These are phyloP conservation scores for Polytrichum formosum DNA, from an alignment of 225 moss, liverwort and hornwort species.

Conservation along the genomic window DNA sequence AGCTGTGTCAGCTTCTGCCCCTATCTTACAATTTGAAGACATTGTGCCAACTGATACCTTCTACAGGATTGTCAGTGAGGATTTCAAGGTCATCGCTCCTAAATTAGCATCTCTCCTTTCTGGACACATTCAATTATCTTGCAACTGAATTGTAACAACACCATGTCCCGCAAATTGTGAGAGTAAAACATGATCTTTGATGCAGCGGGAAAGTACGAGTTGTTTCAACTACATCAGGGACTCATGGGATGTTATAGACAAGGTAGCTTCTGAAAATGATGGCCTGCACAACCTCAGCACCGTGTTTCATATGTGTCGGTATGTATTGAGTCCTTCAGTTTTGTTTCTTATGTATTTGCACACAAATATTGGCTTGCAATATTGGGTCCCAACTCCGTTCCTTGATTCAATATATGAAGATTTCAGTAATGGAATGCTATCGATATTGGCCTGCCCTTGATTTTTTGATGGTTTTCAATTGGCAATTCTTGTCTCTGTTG, in stretches of 20 bases:
- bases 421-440: no score
- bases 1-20: conserved; percentile 91
- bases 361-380: no score
- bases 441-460: no score
- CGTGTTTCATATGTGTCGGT: conserved; percentile 79
- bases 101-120: background rate
- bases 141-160: no score
- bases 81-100: conserved; percentile 59
- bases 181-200: no score
- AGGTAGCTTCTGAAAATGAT: conserved; percentile 48
- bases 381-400: no score
- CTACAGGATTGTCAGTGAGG: conserved; percentile 57
- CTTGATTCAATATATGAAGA: no score
- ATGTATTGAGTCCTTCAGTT: background rate
- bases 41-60: conserved; percentile 76
- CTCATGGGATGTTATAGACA: conserved; percentile 69
- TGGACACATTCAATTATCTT: background rate
- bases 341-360: background rate
- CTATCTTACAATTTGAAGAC: conserved; percentile 86
- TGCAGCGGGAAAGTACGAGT: conserved; percentile 58
- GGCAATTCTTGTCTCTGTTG: no score
- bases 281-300: conserved; percentile 72
- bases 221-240: conserved; percentile 71
- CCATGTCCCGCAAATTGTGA: no score
- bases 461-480: no score